These are phyloP conservation scores for Trichosanthes truncata DNA, from an alignment of 306 rosid genomes.

Conservation along the genomic window DNA sequence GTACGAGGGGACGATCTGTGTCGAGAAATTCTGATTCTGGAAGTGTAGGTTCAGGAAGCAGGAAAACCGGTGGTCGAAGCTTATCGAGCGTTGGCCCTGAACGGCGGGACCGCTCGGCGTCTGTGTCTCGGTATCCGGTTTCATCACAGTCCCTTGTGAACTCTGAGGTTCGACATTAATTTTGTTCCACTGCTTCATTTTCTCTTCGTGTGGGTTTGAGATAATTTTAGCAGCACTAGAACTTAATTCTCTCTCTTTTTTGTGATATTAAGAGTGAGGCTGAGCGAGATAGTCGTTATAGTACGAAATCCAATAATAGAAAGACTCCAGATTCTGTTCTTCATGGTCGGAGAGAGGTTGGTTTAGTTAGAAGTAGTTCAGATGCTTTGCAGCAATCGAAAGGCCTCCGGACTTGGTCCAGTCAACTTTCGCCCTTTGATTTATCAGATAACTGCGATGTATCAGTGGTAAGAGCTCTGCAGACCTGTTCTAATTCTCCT, in stretches of 20 bases:
- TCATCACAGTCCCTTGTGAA: conserved; percentile 30
- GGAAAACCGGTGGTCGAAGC: conserved; percentile 32
- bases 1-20: conserved; percentile 38
- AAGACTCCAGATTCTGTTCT: conserved; percentile 18
- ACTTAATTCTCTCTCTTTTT: not conserved
- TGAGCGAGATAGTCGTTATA: conserved; percentile 29
- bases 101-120: conserved; percentile 54
- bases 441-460: conserved; percentile 27
- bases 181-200: not conserved
- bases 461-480: conserved; percentile 27
- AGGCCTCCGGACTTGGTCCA: conserved; percentile 40
- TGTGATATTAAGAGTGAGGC: conserved; percentile 63
- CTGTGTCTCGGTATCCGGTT: conserved; percentile 49
- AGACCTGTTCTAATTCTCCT: conserved; percentile 4
- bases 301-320: conserved; percentile 17
- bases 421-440: conserved; percentile 34
- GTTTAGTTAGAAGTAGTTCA: conserved; percentile 27
- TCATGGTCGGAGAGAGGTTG: conserved; percentile 27
- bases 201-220: not conserved
- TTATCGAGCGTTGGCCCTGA: conserved; percentile 32
- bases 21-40: conserved; percentile 18
- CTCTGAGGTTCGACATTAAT: conserved; percentile 46
- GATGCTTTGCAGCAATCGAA: conserved; percentile 24
- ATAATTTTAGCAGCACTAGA: not conserved
- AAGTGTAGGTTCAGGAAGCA: conserved; percentile 15